Conservation (phyloP, 805 yeast genomes). For the Metschnikowia lochheadii region DNA sequence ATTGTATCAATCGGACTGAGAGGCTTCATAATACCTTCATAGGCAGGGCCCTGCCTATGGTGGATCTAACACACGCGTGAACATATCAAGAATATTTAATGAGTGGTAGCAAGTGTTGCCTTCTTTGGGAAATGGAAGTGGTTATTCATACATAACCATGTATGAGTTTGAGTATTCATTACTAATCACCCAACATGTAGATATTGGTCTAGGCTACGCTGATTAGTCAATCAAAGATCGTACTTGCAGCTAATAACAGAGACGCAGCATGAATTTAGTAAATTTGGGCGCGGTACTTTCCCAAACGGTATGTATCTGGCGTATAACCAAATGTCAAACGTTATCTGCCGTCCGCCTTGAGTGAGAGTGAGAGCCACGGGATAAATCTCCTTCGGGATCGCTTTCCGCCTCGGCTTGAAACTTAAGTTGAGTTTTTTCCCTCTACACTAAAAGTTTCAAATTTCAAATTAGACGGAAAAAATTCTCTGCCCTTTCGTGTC, state of each 20-base stretch:
- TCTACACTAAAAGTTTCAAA: no score
- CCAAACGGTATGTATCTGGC: not conserved
- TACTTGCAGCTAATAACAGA: not conserved
- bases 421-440: not conserved
- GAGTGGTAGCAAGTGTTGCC: no score
- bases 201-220: not conserved
- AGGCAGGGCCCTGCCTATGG: no score
- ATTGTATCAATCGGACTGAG: no score
- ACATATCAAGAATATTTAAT: no score
- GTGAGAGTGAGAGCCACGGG: not conserved
- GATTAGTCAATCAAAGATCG: not conserved
- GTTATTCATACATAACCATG: not conserved
- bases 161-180: not conserved
- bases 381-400: not conserved
- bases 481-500: not conserved
- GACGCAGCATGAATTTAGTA: not conserved
- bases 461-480: conserved; percentile 1
- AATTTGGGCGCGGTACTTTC: not conserved
- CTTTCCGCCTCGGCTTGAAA: not conserved
- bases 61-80: no score
- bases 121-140: no score
- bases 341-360: not conserved
- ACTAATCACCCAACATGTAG: not conserved
- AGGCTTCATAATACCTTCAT: no score
- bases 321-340: not conserved